Base-by-base conservation (phyloP, 768 basidiomycete species). In the Dendrothele bispora region DNA sequence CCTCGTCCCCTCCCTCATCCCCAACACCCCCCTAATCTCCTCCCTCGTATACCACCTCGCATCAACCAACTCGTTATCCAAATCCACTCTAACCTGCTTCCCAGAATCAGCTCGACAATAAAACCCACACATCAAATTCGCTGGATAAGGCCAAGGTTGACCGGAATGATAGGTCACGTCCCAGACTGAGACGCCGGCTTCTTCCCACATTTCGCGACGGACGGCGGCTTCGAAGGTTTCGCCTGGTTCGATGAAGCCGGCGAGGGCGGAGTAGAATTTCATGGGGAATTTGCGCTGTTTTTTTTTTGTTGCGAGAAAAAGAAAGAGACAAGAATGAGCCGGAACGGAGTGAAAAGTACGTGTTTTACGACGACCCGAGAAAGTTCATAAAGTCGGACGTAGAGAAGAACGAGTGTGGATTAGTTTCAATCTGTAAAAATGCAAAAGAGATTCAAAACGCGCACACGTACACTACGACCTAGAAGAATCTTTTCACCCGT, bases 41-140 rank as follows among this genome's bases (percentile, higher is more conserved):
- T 79, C 78, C 3, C 88, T 83, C 10, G 84, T 84, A 67, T 83
- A 97, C 91, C 91, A 99, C 38, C 78, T 79, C 1, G 93, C 94
- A 60, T 98, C 94, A 94, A 85, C 84, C n/a, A 99, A 79, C 69
- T 99, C 95, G 55, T 95, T 95, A 61, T 98, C 95, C 2, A 99
- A 78, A 62, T 98, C 94, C 7, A 75, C 70, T 14, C 92, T 81
- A 49, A 98, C 86, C 5, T 81, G 78, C 58, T 92, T 74, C 4
- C 78, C 72, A 2, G 84, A 72, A 70, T 85, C 89, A 7, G 80
- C 94, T 35, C 79, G 77, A 2, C 86, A 91, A 59, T 87, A 93
- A 62, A 88, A 92, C 12, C 94, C 94, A 7, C 92, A 77, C 94
- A 97, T 95, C 32, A 94, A 70, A 62, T 82, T 92, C 12, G 91